phyloP scores from a whole-genome alignment of 805 yeast species.

The Candida oleophila region DNA sequence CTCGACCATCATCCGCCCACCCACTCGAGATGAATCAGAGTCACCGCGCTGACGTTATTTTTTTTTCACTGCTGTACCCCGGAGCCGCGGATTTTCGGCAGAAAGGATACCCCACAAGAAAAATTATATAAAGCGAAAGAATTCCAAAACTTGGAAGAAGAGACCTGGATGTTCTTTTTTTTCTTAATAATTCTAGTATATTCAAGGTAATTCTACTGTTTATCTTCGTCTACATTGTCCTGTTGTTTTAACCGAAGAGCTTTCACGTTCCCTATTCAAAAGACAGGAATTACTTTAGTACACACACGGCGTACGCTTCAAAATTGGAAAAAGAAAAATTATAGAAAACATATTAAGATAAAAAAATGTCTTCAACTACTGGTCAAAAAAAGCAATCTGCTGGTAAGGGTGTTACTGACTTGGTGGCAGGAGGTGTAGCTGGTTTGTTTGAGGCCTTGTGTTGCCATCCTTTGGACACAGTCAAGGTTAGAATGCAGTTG shows the following conservation, averaged over 20 bases:
- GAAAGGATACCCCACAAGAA: slow-evolving; percentile 14
- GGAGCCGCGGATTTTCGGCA: slow-evolving; percentile 18
- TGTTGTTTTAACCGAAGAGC: too few relatives aligned
- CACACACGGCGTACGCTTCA: too few relatives aligned
- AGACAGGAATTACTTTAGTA: too few relatives aligned
- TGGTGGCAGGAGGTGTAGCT: slow-evolving; percentile 94
- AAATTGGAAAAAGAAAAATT: too few relatives aligned
- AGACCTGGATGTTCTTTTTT: background rate
- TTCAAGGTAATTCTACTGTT: too few relatives aligned
- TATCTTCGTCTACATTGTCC: too few relatives aligned
- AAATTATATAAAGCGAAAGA: slow-evolving; percentile 1
- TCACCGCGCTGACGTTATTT: background rate
- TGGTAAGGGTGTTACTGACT: slow-evolving; percentile 53
- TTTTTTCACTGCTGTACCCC: slow-evolving; percentile 6
- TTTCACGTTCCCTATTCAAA: too few relatives aligned
- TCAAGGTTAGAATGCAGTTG: slow-evolving; percentile 96
- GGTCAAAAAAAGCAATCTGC: slow-evolving; percentile 20
- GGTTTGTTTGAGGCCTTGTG: slow-evolving; percentile 96
- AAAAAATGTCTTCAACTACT: slow-evolving; percentile 1
- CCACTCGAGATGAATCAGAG: background rate
- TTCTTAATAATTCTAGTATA: slow-evolving; percentile 1
- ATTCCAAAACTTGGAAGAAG: background rate
- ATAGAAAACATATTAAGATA: background rate
- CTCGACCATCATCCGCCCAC: background rate
- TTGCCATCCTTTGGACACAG: slow-evolving; percentile 97